Base-by-base conservation (phyloP, 495 filamentous ascomycete species). In the Aspergillus cavernicola region DNA sequence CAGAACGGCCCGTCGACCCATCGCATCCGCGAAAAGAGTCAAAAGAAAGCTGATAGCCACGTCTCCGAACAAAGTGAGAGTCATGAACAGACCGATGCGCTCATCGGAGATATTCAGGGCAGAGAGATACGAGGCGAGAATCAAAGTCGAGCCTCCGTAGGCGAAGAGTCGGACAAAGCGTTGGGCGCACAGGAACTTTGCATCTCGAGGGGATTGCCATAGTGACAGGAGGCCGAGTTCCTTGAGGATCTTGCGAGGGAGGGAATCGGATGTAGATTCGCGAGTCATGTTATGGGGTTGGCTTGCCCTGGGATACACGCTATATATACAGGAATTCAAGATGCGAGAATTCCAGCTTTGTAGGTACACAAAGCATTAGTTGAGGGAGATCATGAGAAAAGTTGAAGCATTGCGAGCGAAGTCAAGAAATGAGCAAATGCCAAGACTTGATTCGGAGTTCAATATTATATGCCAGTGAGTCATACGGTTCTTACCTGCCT, bases 51-150 rank as follows among this genome's bases (percentile, higher is more conserved):
- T 89, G 51, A 95, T 85, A 22, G 84, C 56, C 2, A 88, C 85
- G 72, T 96, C 90, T 23, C 90, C 90, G 15, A 88, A 69, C 47
- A 95, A 69, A 0, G 90, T 96, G 41, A 92, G 68, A 4, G 87
- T 90, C 89, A 95, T 95, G 66, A 95, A 93, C 4, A 91, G 74
- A 13, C 90, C 90, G 37, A 88, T 91, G n/a, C 74, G 74, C n/a
- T 81, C 75, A 59, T 89, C 83, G 0, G 86, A 78, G 56, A 85
- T 80, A 10, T 73, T 75, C 18, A 93, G 68, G 5, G 80, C 79
- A 0, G 80, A 80, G 39, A 95, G 77, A 61, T 87, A 85, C 4
- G 80, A 79, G 8, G 83, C 89, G 13, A 93, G 77, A 43, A 95
- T 85, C 20, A 96, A 74, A 0, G 86, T 85, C 13, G 83, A 84